Evolutionary conservation across 1,284 basidiomycete genomes (phyloP).

Genomic region (Mycena citricolor): DNA sequence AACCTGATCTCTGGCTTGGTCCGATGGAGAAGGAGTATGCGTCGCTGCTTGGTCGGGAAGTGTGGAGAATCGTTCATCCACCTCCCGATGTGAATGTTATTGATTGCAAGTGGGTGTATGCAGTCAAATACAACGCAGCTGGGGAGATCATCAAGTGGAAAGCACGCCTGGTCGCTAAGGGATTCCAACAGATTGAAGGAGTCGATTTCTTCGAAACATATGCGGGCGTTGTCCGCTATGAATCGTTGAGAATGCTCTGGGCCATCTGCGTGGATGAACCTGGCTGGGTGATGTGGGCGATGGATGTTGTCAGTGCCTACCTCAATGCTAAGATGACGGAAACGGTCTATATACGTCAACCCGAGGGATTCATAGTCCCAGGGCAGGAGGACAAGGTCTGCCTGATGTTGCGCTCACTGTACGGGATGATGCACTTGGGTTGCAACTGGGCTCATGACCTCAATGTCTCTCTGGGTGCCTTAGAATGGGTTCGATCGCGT

Average conservation of each 20-base stretch:
- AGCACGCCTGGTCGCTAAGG: conserved; percentile 8
- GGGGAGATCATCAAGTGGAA: conserved; percentile 14
- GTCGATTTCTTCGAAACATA: conserved; percentile 11
- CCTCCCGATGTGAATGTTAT: conserved; percentile 27
- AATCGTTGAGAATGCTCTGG: conserved; percentile 10
- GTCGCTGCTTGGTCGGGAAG: conserved; percentile 12
- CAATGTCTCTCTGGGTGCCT: too few species aligned
- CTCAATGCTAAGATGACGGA: conserved; percentile 2
- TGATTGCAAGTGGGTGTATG: conserved; percentile 37
- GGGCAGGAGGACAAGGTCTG: conserved; percentile 10
- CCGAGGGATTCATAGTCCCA: conserved; percentile 6
- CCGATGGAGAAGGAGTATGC: conserved; percentile 22
- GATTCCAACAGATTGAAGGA: conserved; percentile 3
- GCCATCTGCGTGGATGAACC: conserved; percentile 9
- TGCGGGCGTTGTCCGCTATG: conserved; percentile 3
- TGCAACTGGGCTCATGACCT: too few species aligned
- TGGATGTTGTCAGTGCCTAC: conserved; percentile 11
- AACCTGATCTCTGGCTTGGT: conserved; percentile 13
- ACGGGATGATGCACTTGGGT: not conserved
- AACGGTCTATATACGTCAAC: conserved; percentile 8
- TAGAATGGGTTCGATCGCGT: too few species aligned
- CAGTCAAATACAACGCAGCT: conserved; percentile 27
- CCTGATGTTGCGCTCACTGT: too few species aligned
- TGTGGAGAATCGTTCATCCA: conserved; percentile 22
- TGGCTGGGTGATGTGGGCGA: conserved; percentile 11